These are phyloP conservation scores for Monilinia fructigena DNA, from an alignment of 2,329 filamentous ascomycete genomes.

Conservation along the genomic window DNA sequence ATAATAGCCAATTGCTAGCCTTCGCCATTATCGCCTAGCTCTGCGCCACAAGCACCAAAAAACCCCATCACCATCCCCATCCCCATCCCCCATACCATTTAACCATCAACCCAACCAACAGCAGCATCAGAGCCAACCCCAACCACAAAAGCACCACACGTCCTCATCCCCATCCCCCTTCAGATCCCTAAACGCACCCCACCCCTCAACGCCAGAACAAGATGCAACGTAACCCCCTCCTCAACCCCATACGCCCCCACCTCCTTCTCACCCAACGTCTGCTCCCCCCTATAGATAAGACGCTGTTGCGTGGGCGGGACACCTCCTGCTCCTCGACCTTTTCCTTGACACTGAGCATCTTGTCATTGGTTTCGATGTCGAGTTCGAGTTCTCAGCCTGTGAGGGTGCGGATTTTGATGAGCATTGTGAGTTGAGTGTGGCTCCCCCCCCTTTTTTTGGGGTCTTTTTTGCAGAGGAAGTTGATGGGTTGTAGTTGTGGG, in stretches of 20 bases:
- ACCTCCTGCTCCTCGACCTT: slow-evolving; percentile 97
- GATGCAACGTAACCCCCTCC: slow-evolving; percentile 87
- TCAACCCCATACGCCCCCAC: slow-evolving; percentile 86
- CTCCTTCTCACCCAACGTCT: slow-evolving; percentile 95
- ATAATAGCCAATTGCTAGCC: no score
- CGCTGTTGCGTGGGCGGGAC: slow-evolving; percentile 97
- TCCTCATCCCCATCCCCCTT: no score
- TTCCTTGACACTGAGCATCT: slow-evolving; percentile 96
- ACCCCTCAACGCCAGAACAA: slow-evolving; percentile 90
- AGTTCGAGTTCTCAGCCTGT: slow-evolving; percentile 99
- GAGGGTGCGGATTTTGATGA: slow-evolving; percentile 81
- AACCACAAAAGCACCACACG: no score
- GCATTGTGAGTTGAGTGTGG: neutral
- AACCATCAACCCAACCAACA: no score
- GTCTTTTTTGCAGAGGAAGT: no score
- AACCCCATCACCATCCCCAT: no score
- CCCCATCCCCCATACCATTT: no score
- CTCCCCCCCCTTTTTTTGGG: no score
- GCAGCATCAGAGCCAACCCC: no score
- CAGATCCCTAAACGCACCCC: slow-evolving; percentile 45
- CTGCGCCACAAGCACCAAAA: no score
- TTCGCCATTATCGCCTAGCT: no score
- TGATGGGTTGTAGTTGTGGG: no score
- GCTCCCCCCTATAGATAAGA: slow-evolving; percentile 94
- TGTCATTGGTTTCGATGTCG: slow-evolving; percentile 91